Evolutionary conservation across 2,329 filamentous ascomycete genomes (phyloP).

Genomic region (Sphaceloma murrayae): DNA sequence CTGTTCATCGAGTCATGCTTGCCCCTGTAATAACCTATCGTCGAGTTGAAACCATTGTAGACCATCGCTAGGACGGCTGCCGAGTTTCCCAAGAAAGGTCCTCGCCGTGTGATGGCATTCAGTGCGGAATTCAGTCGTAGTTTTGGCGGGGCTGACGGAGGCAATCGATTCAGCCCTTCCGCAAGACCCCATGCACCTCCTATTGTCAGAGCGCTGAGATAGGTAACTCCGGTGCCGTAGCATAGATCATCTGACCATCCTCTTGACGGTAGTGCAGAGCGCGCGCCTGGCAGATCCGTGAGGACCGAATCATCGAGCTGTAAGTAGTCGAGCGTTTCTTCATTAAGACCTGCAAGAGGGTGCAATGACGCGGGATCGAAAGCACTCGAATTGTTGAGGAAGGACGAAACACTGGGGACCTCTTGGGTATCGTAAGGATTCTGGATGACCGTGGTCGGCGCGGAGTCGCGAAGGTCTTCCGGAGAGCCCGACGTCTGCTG

Average conservation of each 20-base stretch:
- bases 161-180: constrained; percentile 70
- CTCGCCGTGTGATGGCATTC: constrained; percentile 85
- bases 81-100: constrained; percentile 92
- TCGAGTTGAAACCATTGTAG: constrained; percentile 88
- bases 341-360: constrained; percentile 84
- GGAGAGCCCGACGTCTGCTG: constrained; percentile 34
- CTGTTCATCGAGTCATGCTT: constrained; percentile 89
- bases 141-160: constrained; percentile 69
- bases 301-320: constrained; percentile 85
- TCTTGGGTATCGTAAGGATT: constrained; percentile 47
- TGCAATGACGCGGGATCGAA: constrained; percentile 84
- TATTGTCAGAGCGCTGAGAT: constrained; percentile 72
- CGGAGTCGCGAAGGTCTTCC: constrained; percentile 37
- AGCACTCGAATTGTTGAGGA: constrained; percentile 66
- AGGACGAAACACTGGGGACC: constrained; percentile 71
- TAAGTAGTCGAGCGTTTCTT: constrained; percentile 89
- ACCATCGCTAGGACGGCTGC: constrained; percentile 91
- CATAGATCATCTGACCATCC: constrained; percentile 98
- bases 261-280: constrained; percentile 82
- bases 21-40: constrained; percentile 66
- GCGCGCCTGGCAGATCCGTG: constrained; percentile 73
- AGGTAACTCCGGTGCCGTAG: constrained; percentile 92
- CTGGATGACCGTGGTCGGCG: constrained; percentile 29
- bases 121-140: constrained; percentile 87
- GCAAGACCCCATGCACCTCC: constrained; percentile 88